Evolutionary conservation across 495 filamentous ascomycete species (phyloP).

Genomic region (Paragyromitra xinjiangensis): DNA sequence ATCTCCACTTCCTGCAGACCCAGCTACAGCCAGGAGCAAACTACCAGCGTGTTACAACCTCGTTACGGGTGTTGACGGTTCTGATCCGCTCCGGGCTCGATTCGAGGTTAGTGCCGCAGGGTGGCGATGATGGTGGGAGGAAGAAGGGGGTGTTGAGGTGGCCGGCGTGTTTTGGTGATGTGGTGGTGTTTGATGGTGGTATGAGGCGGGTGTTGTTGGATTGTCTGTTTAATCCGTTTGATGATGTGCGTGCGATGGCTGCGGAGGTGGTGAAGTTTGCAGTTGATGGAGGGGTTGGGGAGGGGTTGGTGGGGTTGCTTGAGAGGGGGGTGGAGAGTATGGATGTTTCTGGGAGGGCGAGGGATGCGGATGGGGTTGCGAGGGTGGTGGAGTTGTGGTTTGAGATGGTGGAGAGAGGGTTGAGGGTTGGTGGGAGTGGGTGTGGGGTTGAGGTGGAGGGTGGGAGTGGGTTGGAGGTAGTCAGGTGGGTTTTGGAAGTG

Average conservation of each 20-base stretch:
- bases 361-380: constrained; percentile 32
- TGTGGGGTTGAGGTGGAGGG: not conserved
- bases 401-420: constrained; percentile 32
- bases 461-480: constrained; percentile 11
- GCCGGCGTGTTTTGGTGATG: constrained; percentile 11
- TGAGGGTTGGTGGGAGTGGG: not conserved
- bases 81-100: constrained; percentile 68
- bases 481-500: constrained; percentile 45
- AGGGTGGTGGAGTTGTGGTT: constrained; percentile 30
- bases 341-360: constrained; percentile 56
- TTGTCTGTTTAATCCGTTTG: constrained; percentile 85
- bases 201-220: constrained; percentile 71
- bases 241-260: constrained; percentile 81
- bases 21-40: constrained; percentile 79
- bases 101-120: not conserved
- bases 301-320: constrained; percentile 41
- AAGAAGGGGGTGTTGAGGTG: constrained; percentile 29
- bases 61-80: constrained; percentile 71
- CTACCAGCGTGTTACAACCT: constrained; percentile 86
- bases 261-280: constrained; percentile 65
- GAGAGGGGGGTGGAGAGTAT: constrained; percentile 44
- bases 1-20: constrained; percentile 71
- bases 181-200: constrained; percentile 66
- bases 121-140: not conserved
- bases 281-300: constrained; percentile 16